Conservation (phyloP, 345 rosid species). For the Hypericum androsaemum region DNA sequence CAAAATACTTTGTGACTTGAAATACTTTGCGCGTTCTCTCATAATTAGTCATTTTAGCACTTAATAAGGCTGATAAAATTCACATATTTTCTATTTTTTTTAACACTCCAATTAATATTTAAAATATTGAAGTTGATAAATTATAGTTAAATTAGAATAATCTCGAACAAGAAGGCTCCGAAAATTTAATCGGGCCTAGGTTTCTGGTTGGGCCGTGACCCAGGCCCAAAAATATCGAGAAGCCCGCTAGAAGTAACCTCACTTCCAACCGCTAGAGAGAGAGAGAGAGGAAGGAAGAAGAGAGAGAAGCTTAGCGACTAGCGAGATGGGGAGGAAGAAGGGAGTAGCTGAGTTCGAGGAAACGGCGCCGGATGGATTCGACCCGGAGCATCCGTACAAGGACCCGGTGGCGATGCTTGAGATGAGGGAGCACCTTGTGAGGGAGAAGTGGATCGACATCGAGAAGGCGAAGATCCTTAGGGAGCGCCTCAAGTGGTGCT, state of each 20-base stretch:
- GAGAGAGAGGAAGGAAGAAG: background rate
- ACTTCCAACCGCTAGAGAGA: background rate
- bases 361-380: conserved; percentile 93
- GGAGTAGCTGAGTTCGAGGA: conserved; percentile 85
- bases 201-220: no score
- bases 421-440: conserved; percentile 88
- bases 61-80: no score
- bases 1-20: no score
- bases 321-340: conserved; percentile 94
- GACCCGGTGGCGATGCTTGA: conserved; percentile 98
- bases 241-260: background rate
- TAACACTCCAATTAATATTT: no score
- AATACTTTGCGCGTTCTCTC: no score
- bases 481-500: conserved; percentile 87
- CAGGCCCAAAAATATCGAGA: background rate
- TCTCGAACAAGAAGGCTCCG: no score
- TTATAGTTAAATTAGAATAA: no score
- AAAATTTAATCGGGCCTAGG: no score
- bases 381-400: conserved; percentile 72
- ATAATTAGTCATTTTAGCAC: no score
- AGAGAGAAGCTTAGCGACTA: no score
- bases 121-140: no score
- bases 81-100: no score
- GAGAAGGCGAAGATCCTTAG: conserved; percentile 97
- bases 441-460: conserved; percentile 98